phyloP scores from a whole-genome alignment of 768 basidiomycete species.

The Xerocomellus intermedius region DNA sequence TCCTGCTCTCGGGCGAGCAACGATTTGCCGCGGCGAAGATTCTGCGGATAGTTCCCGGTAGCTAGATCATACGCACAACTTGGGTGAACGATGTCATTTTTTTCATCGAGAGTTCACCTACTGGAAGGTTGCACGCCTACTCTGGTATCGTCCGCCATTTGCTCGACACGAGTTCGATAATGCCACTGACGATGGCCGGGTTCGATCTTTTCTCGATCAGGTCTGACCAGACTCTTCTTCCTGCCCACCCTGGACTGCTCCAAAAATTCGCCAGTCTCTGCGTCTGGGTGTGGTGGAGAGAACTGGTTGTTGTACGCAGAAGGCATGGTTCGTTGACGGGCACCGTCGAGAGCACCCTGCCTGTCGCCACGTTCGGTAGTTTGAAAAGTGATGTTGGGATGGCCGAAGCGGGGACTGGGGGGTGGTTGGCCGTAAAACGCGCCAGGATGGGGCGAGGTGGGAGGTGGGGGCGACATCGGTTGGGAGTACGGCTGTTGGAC shows the following conservation, averaged over 20 bases:
- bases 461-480: constrained; percentile 16
- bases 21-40: constrained; percentile 81
- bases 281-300: constrained; percentile 39
- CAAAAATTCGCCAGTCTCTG: constrained; percentile 33
- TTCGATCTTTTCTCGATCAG: constrained; percentile 96
- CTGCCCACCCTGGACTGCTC: constrained; percentile 59
- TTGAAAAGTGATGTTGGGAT: constrained; percentile 64
- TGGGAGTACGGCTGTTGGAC: constrained; percentile 25
- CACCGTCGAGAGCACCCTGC: constrained; percentile 52
- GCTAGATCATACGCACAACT: constrained; percentile 36
- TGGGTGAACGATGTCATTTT: neutral
- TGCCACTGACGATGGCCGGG: constrained; percentile 93
- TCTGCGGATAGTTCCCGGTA: constrained; percentile 74
- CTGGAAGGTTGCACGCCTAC: constrained; percentile 80
- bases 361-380: constrained; percentile 69
- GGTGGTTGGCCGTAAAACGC: constrained; percentile 19
- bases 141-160: constrained; percentile 67
- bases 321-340: constrained; percentile 46
- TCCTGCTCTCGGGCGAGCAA: constrained; percentile 90
- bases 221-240: constrained; percentile 90
- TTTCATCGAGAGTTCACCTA: constrained; percentile 42
- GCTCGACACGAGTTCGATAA: constrained; percentile 84
- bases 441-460: constrained; percentile 15
- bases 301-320: constrained; percentile 46
- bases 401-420: constrained; percentile 18